These are phyloP conservation scores for Scleromitrula shiraiana DNA, from an alignment of 2,329 filamentous ascomycete genomes.

Conservation along the genomic window DNA sequence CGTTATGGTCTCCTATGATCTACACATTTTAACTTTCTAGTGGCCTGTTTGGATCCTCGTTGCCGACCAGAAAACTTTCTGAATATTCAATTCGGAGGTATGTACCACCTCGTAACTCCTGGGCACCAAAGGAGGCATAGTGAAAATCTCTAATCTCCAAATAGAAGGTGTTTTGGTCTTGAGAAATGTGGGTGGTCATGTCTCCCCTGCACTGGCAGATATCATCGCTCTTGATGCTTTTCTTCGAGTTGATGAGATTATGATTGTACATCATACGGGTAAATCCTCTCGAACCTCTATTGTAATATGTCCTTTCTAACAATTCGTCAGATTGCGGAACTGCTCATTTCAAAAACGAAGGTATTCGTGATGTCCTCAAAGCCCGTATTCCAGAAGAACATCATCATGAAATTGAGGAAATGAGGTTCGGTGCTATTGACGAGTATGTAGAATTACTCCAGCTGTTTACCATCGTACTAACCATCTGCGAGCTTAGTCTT, in stretches of 20 bases:
- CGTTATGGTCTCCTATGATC: not conserved
- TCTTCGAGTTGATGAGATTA: constrained; percentile 18
- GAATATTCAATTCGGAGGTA: constrained; percentile 9
- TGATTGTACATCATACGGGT: constrained; percentile 28
- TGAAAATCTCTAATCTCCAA: not conserved
- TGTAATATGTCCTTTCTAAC: not conserved
- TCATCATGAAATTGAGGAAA: constrained; percentile 18
- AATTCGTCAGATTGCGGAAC: constrained; percentile 18
- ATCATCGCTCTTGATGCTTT: constrained; percentile 21
- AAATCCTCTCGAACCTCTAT: not conserved
- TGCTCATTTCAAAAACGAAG: constrained; percentile 17
- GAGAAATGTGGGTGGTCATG: constrained; percentile 21
- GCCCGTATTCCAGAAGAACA: constrained; percentile 13
- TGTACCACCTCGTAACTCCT: too few relatives aligned
- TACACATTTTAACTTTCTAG: not conserved
- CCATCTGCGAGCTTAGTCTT: constrained; percentile 1
- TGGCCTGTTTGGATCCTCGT: constrained; percentile 11
- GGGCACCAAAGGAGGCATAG: not conserved
- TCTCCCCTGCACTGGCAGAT: constrained; percentile 17
- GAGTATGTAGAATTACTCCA: constrained; percentile 14
- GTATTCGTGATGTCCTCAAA: constrained; percentile 17
- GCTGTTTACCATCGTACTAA: not conserved
- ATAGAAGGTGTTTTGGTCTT: constrained; percentile 18
- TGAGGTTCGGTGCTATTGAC: constrained; percentile 22
- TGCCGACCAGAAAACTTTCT: constrained; percentile 10